Conservation (phyloP, 2,329 filamentous ascomycete genomes). For the Onygenales sp. region DNA sequence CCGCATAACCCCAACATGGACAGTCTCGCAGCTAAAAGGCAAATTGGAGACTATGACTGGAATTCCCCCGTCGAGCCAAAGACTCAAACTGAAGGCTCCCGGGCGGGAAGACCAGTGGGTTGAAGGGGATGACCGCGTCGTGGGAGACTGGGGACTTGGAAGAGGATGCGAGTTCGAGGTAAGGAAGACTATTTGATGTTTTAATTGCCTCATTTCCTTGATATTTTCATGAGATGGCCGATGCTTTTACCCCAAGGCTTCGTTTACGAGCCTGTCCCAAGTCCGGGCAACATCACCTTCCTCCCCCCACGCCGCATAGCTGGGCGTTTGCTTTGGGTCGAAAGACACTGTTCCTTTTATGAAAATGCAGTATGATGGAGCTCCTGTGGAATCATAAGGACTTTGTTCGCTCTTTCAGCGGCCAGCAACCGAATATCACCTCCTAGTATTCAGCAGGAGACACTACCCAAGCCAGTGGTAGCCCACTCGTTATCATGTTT, state of each 20-base stretch:
- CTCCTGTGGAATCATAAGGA: no score
- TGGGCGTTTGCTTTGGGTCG: no score
- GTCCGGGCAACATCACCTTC: not conserved
- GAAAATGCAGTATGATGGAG: no score
- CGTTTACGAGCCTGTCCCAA: not conserved
- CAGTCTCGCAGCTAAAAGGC: constrained; percentile 68
- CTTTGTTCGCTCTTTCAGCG: no score
- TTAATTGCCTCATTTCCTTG: not conserved
- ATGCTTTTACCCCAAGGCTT: not conserved
- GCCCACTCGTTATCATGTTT: no score
- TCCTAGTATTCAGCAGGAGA: no score
- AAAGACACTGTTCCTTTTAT: no score
- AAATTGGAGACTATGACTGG: constrained; percentile 92
- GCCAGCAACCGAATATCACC: no score
- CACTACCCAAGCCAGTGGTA: no score
- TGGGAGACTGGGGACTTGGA: constrained; percentile 41
- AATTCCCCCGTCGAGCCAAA: constrained; percentile 71
- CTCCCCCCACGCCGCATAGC: no score
- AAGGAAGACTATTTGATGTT: constrained; percentile 3
- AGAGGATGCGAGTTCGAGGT: constrained; percentile 38
- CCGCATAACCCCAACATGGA: constrained; percentile 87
- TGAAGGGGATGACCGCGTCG: constrained; percentile 60
- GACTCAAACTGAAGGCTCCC: constrained; percentile 59
- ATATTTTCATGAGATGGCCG: not conserved
- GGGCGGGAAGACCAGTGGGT: constrained; percentile 52